Base-by-base conservation (phyloP, 2,329 filamentous ascomycete genomes). In the Pseudogymnoascus sp. region DNA sequence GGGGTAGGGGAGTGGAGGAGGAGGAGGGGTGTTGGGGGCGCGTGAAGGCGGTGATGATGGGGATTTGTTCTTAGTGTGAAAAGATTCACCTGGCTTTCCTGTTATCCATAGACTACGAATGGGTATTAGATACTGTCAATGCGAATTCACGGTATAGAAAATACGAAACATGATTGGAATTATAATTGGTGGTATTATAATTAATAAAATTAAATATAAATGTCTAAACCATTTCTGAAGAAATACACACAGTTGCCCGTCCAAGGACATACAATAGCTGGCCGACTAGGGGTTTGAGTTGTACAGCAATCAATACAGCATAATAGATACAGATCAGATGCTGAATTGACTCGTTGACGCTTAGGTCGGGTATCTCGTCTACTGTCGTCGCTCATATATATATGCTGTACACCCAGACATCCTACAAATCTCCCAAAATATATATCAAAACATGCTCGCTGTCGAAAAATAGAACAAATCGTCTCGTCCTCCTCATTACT, bases 1-100 rank as follows among this genome's bases (percentile, higher is more conserved):
- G n/a, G n/a, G n/a, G 84, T 97, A 4, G 80, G 79, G 71, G 85
- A 88, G 70, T 97, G 94, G 93, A 84, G 93, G 70, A 85, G 82
- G 74, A 83, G 88, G 70, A 86, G 85, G 72, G 85, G 83, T 25
- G 6, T 58, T 2, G 21, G 15, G 29, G 29, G 27, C 10, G 3
- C 9, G 21, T 41, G 15, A 21, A 12, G 21, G 17, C 17, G 5
- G 21, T 21, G 21, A 21, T 21, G 21, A 21, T 21, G 21, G 21
- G 21, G 21, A 21, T 21, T 21, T 12, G 42, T 25, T 21, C 9
- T 41, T 3, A 1, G n/a, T 38, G 35, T 21, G 21, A 21, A 21
- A 12, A 38, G n/a, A 13, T n/a, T 5, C 4, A 5, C 4, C 12
- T 38, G 39, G 15, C 10, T 2, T 15, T 38, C 13, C 1, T 3